These are phyloP conservation scores for Verticillium isaacii DNA, from an alignment of 2,329 filamentous ascomycete genomes.

Conservation along the genomic window DNA sequence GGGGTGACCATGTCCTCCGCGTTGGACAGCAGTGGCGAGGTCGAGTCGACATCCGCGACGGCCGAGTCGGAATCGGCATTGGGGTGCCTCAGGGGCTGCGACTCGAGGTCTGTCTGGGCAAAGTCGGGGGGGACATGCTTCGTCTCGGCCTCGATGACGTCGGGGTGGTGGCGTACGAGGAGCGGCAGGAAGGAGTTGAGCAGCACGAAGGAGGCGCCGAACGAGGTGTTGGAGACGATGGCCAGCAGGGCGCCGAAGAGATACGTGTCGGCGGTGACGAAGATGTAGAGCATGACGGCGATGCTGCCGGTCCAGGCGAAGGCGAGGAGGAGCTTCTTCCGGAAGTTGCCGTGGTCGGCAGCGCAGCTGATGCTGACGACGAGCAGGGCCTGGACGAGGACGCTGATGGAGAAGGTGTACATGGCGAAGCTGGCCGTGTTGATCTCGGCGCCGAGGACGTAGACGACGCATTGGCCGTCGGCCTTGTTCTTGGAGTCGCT, in stretches of 20 bases:
- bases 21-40: constrained; percentile 39
- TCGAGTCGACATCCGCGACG: constrained; percentile 32
- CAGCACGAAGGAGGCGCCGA: constrained; percentile 91
- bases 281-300: constrained; percentile 84
- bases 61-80: constrained; percentile 20
- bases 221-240: constrained; percentile 87
- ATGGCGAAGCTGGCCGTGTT: constrained; percentile 97
- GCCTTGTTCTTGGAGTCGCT: constrained; percentile 47
- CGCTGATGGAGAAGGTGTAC: constrained; percentile 95
- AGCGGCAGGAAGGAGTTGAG: constrained; percentile 93
- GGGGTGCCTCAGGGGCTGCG: constrained; percentile 28
- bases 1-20: constrained; percentile 22
- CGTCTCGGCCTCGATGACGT: constrained; percentile 23
- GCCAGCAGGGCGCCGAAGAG: constrained; percentile 78
- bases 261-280: constrained; percentile 70
- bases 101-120: constrained; percentile 28
- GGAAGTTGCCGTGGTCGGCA: constrained; percentile 87
- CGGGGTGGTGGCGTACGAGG: constrained; percentile 79
- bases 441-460: constrained; percentile 76
- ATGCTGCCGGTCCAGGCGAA: constrained; percentile 81
- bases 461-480: constrained; percentile 72
- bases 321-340: constrained; percentile 79
- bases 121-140: background rate
- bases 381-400: constrained; percentile 80
- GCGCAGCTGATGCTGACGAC: constrained; percentile 96